Conservation (phyloP, 805 yeast species). For the Metschnikowia koreensis region DNA sequence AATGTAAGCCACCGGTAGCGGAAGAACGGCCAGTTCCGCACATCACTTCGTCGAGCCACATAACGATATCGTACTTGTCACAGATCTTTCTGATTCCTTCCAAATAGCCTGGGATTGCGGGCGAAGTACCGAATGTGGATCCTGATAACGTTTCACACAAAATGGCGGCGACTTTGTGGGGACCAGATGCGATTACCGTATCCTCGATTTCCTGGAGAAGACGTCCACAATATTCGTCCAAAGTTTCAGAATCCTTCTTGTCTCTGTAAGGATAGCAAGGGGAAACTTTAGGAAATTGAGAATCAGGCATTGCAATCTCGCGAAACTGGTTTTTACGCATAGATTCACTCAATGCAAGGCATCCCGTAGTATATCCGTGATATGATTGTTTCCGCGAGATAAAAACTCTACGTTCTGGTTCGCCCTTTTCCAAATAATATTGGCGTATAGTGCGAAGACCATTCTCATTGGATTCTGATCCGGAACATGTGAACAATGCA, state of each 20-base stretch:
- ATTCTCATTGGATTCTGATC: conserved; percentile 19
- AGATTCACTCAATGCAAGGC: conserved; percentile 15
- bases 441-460: conserved; percentile 18
- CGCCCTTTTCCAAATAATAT: conserved; percentile 17
- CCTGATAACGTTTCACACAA: conserved; percentile 27
- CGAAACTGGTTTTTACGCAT: conserved; percentile 9
- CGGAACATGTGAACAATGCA: conserved; percentile 20
- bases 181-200: conserved; percentile 12
- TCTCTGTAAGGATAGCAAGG: conserved; percentile 17
- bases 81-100: conserved; percentile 45
- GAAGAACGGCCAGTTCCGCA: conserved; percentile 53
- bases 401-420: conserved; percentile 15
- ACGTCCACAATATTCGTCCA: conserved; percentile 12
- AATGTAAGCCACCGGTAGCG: conserved; percentile 42
- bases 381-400: conserved; percentile 17
- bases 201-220: conserved; percentile 16
- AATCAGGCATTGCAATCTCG: conserved; percentile 12
- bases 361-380: conserved; percentile 19
- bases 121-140: conserved; percentile 27
- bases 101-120: conserved; percentile 17
- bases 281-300: conserved; percentile 15
- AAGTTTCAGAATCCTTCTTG: conserved; percentile 11
- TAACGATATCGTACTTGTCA: conserved; percentile 49
- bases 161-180: conserved; percentile 25
- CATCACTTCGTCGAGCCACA: conserved; percentile 57